Evolutionary conservation across 2,329 filamentous ascomycete species (phyloP).

Genomic region (Clarireedia monteithiana): DNA sequence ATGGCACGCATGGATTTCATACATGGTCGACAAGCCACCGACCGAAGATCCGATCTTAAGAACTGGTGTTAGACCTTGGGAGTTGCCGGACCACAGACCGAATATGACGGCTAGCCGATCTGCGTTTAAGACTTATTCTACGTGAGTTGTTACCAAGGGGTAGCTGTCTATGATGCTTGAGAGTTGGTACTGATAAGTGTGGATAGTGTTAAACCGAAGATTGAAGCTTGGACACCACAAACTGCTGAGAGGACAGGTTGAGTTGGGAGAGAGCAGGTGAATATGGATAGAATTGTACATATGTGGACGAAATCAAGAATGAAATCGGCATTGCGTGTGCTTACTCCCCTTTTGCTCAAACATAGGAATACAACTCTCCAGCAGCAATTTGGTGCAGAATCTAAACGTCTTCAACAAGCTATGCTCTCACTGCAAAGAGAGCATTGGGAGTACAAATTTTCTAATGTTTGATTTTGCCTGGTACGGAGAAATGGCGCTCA

Average conservation of each 20-base stretch:
- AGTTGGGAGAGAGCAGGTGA: neutral
- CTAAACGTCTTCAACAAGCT: no score
- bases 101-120: constrained; percentile 69
- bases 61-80: constrained; percentile 64
- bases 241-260: constrained; percentile 23
- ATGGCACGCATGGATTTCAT: constrained; percentile 98
- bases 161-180: neutral
- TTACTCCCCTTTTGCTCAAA: no score
- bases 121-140: constrained; percentile 90
- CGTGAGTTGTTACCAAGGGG: constrained; percentile 51
- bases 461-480: no score
- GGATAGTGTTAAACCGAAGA: constrained; percentile 45
- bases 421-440: no score
- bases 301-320: constrained; percentile 7
- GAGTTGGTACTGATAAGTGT: neutral
- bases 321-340: neutral
- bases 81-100: constrained; percentile 61
- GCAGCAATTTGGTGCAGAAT: no score
- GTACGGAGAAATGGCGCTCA: no score
- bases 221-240: constrained; percentile 44
- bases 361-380: no score
- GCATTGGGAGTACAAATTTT: no score
- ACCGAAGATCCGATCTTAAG: constrained; percentile 65
- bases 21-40: constrained; percentile 82
- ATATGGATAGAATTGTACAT: constrained; percentile 21